Evolutionary conservation across 345 rosid genomes (phyloP), one percentile per base, ranked within the genome.

Genomic region (Cardamine occulta): DNA sequence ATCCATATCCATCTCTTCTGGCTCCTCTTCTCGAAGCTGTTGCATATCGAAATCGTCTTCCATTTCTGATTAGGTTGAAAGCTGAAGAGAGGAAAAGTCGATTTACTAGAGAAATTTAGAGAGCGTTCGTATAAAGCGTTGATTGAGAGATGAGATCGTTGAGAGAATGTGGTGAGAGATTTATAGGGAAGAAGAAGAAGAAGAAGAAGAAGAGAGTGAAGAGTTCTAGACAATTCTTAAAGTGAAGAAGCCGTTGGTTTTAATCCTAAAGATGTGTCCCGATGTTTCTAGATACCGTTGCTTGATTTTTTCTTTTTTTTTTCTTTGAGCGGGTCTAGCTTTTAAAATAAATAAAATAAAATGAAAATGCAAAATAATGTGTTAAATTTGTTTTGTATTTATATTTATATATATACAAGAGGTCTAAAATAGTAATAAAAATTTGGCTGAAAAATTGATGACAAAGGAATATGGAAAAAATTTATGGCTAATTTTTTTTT

Each of bases 21-120:
- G 49, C 29, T 79, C 77, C 6, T 66, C 83, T 4, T 60, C 52
- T n/a, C 66, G 52, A 49, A 59, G 31, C 64, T 83, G 49, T 54
- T 83, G 86, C 63, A 85, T 48, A 32, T 86, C 90, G 35, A 86
- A 88, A 60, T 83, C 89, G 24, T 82, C 86, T 3, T 86, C 93
- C 93, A 88, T 86, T 29, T 35, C 10, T 28, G 53, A 37, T 66
- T 0, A 37, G 37, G 45, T 3, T 40, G 34, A 37, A 49, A 37
- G 17, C 6, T 17, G 5, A 29, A 45, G 35, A 24, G 59, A 26
- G 37, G 42, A 10, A 4, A 11, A 4, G 3, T 72, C 12, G 1
- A 49, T 39, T 13, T 3, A 29, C 24, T 1, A 65, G 70, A 63
- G 53, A 37, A 8, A 0, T 51, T 18, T 59, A 15, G 4, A 18